Evolutionary conservation across 2,329 filamentous ascomycete genomes (phyloP), one percentile per base, ranked within the genome.

Genomic region (Neurospora crassa): DNA sequence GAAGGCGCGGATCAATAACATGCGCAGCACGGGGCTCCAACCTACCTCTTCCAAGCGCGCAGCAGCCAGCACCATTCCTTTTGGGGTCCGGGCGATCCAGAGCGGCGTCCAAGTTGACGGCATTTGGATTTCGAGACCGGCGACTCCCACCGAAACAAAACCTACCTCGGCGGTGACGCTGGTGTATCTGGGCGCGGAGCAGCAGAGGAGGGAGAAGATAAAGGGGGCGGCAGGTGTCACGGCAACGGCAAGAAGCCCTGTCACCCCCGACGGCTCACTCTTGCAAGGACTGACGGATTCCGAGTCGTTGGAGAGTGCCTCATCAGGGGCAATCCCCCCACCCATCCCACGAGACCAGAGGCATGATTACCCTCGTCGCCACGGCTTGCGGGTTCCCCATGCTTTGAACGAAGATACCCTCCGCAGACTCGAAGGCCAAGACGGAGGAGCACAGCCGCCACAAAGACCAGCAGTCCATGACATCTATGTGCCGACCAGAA

Each of bases 11-110:
- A 80, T 84, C 74, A 79, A 79, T 71, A 84, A 88, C 76, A 83
- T 89, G 82, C 86, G 80, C 73, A 86, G 81, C 79, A 89, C 83
- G 73, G 88, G 84, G 76, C 84, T 88, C 68, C 53, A 29, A 37
- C 53, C 7, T 63, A 63, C 24, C 53, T 78, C 80, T 76, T 72
- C 78, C 7, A 78, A 80, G 68, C 77, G 78, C 40, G 24, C 24
- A 53, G 47, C 47, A 63, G 72, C 76, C 20, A 84, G 88, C 69
- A 90, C 92, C 11, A 88, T 96, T 43, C 94, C 93, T 0, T 97
- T 97, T 77, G 94, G 95, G 24, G 88, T 96, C 70, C 89, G 92
- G 75, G 94, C 94, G 7, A 88, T 97, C 67, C 91, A 97, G 79
- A 91, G 88, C 75, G 94, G 94, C 6, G 84, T 96, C 63, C 88